Evolutionary conservation across 2,329 filamentous ascomycete species (phyloP), one percentile per base, ranked within the genome.

Genomic region (Knufia fluminis): DNA sequence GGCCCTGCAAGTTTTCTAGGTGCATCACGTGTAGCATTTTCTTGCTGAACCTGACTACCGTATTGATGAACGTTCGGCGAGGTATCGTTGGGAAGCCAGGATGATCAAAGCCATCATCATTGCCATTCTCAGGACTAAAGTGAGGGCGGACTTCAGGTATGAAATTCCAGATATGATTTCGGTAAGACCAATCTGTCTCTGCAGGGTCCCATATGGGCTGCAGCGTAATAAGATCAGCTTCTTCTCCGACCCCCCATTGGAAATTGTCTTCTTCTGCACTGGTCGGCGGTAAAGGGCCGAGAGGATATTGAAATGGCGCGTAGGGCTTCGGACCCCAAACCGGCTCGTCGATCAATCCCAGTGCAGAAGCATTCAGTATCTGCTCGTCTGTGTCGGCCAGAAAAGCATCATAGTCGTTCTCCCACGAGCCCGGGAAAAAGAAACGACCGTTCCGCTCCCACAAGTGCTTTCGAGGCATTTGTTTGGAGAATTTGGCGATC

Each of bases 361-460:
- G 66, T 1, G 70, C 72, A 20, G 68, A 60, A 35, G 68, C 62
- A 39, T 69, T 61, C 57, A 72, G 73, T 3, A 68, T 61, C 14
- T 42, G 23, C 31, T 42, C 36, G 38, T 49, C 46, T 14, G 46
- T 49, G 24, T 49, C 46, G 3, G 38, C 39, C 12, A 49, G 39
- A 22, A 49, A 49, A 3, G 46, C 38, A 17, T 51, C 52, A 28
- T 55, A 59, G 10, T 55, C 54, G 17, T 51, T 20, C 35, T 57
- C 40, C 45, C 54, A 51, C 12, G 54, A 50, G 10, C 50, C 69
- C 0, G 85, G 86, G 7, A 89, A 79, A 62, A 88, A 91, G 68
- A 89, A 91, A 53, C 84, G 81, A 22, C 80, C 75, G 46, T 80
- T 83, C 41, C 85, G 79, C 63, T 91, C 86, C 86, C 86, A 91